Evolutionary conservation across 2,329 filamentous ascomycete species (phyloP), one percentile per base, ranked within the genome.

Genomic region (Lomentospora prolificans): DNA sequence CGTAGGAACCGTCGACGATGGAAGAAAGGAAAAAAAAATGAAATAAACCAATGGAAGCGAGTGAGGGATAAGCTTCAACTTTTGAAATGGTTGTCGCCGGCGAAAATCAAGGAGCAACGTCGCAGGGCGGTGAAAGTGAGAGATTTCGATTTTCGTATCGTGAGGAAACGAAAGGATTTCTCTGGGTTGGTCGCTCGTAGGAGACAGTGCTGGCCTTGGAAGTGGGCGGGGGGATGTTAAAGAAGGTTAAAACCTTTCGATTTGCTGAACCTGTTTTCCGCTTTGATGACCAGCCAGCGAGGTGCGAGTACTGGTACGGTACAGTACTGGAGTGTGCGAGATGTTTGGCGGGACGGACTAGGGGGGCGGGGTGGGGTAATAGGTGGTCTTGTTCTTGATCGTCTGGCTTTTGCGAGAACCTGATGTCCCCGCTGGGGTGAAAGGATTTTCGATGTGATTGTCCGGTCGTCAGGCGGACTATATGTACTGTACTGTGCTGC

Each of bases 181-280:
- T 17, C 30, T 6, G 30, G 6, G 7, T 33, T 33, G 30, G 30
- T 33, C 12, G 30, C 30, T 33, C 30, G 30, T 33, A 6, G 30
- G 30, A 33, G 12, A 22, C 41, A 19, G 41, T 24, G 41, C 24
- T 19, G 10, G 22, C 44, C 22, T 27, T 48, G 44, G 22, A 48
- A 22, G 44, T 22, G 44, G 44, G 44, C 10, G 44, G 44, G 44
- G 22, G 44, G 41, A 22, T 22, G 44, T 25, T 14, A 48, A 25
- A 48, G 44, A 25, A 25, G 44, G 44, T 48, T 48, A 48, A 48
- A 48, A 22, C 44, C 22, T 48, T 48, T 48, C 44, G 44, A 25
- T 48, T 48, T 48, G 22, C 44, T 48, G 44, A 3, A 48, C 44
- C 22, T 48, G 17, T 48, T 48, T 22, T 48, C 44, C 44, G 17